Percentiles rank a stretch among this genome's conserved stretches.
These are phyloP conservation scores for Oemleria cerasiformis DNA, from an alignment of 306 rosid genomes.

Conservation along the genomic window DNA sequence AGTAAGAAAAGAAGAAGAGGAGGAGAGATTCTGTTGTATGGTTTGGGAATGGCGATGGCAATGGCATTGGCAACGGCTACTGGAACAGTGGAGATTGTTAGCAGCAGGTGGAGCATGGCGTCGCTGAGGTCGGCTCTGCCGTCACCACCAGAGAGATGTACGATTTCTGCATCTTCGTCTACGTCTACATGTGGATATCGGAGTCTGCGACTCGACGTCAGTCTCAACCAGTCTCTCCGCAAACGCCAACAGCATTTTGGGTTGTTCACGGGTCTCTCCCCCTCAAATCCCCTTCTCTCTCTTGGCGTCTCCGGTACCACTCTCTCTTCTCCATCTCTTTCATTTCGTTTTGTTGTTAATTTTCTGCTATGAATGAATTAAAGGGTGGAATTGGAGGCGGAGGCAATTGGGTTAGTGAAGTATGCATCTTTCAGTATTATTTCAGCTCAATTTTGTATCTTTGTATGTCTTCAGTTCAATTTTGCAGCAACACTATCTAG, in stretches of 20 bases:
- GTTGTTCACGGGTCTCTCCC: slow-evolving; percentile 63
- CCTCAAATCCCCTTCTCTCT: slow-evolving; percentile 35
- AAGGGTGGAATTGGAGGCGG: not conserved
- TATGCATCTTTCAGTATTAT: not conserved
- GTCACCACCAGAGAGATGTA: slow-evolving; percentile 27
- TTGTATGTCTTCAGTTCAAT: not conserved
- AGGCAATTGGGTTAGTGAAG: slow-evolving; percentile 7
- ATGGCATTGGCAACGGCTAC: slow-evolving; percentile 22
- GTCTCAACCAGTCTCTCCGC: slow-evolving; percentile 25
- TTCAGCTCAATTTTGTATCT: not conserved
- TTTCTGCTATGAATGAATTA: not conserved
- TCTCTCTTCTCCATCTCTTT: not conserved
- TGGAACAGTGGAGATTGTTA: slow-evolving; percentile 13
- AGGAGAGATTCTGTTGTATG: not conserved
- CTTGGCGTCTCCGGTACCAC: slow-evolving; percentile 50
- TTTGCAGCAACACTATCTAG: not conserved
- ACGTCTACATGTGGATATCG: slow-evolving; percentile 8
- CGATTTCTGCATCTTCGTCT: slow-evolving; percentile 21
- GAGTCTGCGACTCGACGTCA: slow-evolving; percentile 19
- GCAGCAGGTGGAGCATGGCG: slow-evolving; percentile 53
- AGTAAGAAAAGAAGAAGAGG: not conserved
- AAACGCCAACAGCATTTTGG: slow-evolving; percentile 39
- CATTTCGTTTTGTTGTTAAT: not conserved
- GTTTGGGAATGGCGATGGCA: slow-evolving; percentile 15
- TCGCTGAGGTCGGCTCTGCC: slow-evolving; percentile 64